Percentiles rank a stretch among this genome's conserved stretches.
phyloP scores from a whole-genome alignment of 2,329 filamentous ascomycete genomes.

The Arthrobotrys megalospora region DNA sequence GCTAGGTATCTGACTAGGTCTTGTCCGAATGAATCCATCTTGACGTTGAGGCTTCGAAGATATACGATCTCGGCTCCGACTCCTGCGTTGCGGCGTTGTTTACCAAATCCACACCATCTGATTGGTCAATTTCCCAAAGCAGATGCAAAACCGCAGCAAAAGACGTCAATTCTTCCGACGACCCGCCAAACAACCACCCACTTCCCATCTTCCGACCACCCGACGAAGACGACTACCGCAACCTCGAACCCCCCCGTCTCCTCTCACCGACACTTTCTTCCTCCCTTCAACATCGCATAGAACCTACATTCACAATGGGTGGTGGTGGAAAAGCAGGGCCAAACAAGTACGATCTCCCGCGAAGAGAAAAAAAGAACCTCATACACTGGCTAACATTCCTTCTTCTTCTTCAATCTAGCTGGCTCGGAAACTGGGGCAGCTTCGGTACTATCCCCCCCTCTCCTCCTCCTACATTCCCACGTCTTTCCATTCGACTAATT shows the following conservation, averaged over 20 bases:
- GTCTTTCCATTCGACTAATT: neutral
- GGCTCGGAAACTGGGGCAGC: slow-evolving; percentile 53
- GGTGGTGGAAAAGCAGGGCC: slow-evolving; percentile 57
- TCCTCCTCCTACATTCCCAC: neutral
- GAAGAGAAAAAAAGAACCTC: neutral
- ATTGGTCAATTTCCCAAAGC: slow-evolving; percentile 37
- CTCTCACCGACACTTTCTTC: neutral
- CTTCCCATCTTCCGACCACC: slow-evolving; percentile 20
- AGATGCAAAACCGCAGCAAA: neutral
- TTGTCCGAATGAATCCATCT: no score
- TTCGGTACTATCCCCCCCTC: slow-evolving; percentile 37
- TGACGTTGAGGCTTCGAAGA: no score
- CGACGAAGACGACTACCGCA: slow-evolving; percentile 8
- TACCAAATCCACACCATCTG: slow-evolving; percentile 26
- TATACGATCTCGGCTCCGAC: neutral
- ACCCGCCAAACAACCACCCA: neutral
- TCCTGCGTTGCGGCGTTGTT: slow-evolving; percentile 14
- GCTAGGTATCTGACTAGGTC: no score
- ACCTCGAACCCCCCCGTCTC: neutral
- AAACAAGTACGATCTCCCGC: slow-evolving; percentile 31
- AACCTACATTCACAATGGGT: slow-evolving; percentile 54
- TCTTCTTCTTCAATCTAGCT: slow-evolving; percentile 28
- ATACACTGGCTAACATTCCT: slow-evolving; percentile 13
- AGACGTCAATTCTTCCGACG: slow-evolving; percentile 59
- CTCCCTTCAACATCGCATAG: neutral